Base-by-base conservation (phyloP, 1,284 basidiomycete species). In the Tremellales sp. region DNA sequence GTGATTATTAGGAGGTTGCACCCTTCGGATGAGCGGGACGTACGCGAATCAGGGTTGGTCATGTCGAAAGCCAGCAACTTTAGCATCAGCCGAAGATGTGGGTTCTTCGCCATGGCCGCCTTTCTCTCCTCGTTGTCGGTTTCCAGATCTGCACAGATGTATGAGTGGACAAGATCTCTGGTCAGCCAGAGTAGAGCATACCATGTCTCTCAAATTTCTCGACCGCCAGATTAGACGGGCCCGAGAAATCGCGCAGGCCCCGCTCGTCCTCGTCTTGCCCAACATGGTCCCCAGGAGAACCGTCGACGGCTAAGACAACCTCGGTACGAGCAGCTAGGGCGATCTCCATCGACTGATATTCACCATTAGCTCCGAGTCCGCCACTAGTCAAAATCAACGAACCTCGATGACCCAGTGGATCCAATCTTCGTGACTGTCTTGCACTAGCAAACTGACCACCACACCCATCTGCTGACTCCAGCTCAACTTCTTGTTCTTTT, bases 391-490 rank as follows among this genome's bases (percentile, higher is more conserved):
- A 24, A 7, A 21, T 5, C 16, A 12, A 60, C 84, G 60, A 64
- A 88, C 89, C 65, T 86, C 80, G 58, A 83, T 83, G 40, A 84
- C 78, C 87, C 89, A 91, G 47, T 83, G 78, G 31, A 94, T 78
- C 40, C 89, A 75, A 28, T 78, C 76, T 48, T 74, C 70, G 58
- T 85, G 76, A 6, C 77, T 81, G 14, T 78, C 78, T 39, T 90
- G 85, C 4, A 84, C 73, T 14, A 97, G 77, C 40, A 81, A 78
- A 33, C 81, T 82, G 52, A 95, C 79, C 5, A 83, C 83, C 54
- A 94, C 88, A 6, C 86, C 91, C 45, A 97, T 77, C 69, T 94
- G 83, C 65, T 94, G 85, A 58, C 83, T 89, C 82, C 85, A 86
- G n/a, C 85, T 82, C 68, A 74, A 55, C 24, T 64, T 61, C 45